A percentile compares a stretch with the other conserved stretches of the same genome.
phyloP scores from a whole-genome alignment of 768 basidiomycete species.

The Vishniacozyma victoriae region DNA sequence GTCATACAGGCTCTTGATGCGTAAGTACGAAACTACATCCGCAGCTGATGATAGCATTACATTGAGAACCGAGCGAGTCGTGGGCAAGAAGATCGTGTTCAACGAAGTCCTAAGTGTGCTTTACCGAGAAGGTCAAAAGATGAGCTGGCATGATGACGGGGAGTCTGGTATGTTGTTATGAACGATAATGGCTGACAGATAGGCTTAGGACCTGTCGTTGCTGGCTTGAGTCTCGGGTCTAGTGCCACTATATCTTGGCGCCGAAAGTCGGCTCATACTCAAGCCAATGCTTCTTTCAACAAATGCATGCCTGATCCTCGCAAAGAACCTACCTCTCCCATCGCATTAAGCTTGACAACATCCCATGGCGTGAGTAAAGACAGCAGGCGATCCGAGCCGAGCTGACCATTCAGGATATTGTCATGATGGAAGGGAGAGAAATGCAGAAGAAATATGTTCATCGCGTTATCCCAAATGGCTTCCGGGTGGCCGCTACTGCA shows the following conservation, averaged over 20 bases:
- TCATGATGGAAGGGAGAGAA: conserved; percentile 31
- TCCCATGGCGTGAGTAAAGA: conserved; percentile 36
- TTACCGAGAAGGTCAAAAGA: conserved; percentile 34
- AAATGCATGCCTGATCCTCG: background rate
- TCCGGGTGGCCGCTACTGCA: conserved; percentile 31
- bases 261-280: conserved; percentile 8
- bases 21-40: too few relatives aligned
- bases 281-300: conserved; percentile 4
- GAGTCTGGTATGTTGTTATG: conserved; percentile 26
- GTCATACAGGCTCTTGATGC: conserved; percentile 8
- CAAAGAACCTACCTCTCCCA: background rate
- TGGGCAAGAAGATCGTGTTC: conserved; percentile 18
- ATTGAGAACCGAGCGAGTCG: conserved; percentile 2
- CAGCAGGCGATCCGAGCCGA: background rate
- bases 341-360: conserved; percentile 20
- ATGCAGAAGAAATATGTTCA: conserved; percentile 35
- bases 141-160: conserved; percentile 46
- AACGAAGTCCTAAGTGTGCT: conserved; percentile 42
- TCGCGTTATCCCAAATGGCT: conserved; percentile 23
- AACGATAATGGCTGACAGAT: background rate
- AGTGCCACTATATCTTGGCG: conserved; percentile 42
- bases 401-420: conserved; percentile 20
- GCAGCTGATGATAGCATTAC: too few relatives aligned
- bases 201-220: conserved; percentile 41
- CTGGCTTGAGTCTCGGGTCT: conserved; percentile 36